Conservation (phyloP, 257 asterid genomes). For the Anisodus tanguticus region DNA sequence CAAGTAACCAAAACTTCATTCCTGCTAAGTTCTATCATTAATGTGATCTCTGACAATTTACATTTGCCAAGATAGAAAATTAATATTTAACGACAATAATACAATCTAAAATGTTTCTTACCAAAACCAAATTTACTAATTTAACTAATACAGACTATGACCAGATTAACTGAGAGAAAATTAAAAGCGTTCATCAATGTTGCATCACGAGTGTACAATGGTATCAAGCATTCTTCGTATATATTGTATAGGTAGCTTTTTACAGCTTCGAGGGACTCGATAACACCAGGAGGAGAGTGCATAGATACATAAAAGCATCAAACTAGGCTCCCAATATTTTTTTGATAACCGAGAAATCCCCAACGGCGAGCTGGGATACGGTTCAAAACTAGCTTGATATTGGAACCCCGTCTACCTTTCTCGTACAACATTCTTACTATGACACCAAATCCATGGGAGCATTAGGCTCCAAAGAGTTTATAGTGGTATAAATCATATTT, state of each 20-base stretch:
- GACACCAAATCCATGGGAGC: not conserved
- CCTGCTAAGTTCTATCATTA: not conserved
- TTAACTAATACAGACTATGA: constrained; percentile 9
- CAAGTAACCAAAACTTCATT: constrained; percentile 26
- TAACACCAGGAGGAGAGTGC: not conserved
- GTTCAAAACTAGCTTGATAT: not conserved
- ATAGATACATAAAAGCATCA: not conserved
- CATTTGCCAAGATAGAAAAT: constrained; percentile 4
- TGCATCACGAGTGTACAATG: not conserved
- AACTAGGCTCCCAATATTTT: not conserved
- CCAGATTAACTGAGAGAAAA: not conserved
- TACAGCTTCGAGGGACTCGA: not conserved
- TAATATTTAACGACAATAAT: not conserved
- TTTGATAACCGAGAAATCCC: constrained; percentile 1
- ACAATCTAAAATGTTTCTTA: not conserved
- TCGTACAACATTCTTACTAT: not conserved
- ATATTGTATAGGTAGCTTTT: not conserved
- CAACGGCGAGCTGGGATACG: not conserved
- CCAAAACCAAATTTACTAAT: constrained; percentile 8
- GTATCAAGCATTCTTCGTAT: not conserved
- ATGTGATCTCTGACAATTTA: not conserved
- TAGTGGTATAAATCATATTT: not conserved
- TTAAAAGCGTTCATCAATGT: not conserved
- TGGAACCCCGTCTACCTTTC: not conserved
- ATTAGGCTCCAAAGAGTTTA: not conserved